Conservation (phyloP, 2,329 filamentous ascomycete genomes). For the Lecanicillium sp. region DNA sequence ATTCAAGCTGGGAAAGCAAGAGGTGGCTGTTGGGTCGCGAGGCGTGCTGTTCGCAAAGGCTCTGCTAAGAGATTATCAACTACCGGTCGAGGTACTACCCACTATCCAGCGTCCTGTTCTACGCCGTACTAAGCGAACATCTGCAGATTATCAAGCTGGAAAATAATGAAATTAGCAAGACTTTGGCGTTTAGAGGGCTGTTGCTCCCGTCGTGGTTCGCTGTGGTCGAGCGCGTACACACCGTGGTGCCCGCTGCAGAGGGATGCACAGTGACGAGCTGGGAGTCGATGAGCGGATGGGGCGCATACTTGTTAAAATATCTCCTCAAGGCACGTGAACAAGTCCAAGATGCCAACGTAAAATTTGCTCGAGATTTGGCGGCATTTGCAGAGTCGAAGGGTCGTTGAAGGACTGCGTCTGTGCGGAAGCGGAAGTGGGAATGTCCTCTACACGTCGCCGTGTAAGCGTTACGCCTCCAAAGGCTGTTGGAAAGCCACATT, state of each 20-base stretch:
- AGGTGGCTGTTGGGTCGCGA: background rate
- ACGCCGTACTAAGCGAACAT: background rate
- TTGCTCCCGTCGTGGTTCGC: constrained; percentile 1
- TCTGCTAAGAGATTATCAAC: background rate
- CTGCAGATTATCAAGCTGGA: background rate
- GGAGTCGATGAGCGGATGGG: constrained; percentile 2
- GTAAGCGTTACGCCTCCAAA: too few species aligned
- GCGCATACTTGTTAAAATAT: constrained; percentile 2
- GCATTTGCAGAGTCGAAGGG: too few species aligned
- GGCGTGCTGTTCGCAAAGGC: background rate
- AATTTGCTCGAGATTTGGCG: background rate
- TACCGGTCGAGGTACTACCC: background rate
- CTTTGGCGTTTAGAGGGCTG: constrained; percentile 1
- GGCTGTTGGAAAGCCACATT: too few species aligned
- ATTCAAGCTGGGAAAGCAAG: background rate
- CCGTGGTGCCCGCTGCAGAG: background rate
- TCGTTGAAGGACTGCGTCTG: too few species aligned
- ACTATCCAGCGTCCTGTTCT: too few species aligned
- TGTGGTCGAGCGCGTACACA: constrained; percentile 1
- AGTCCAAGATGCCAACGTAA: constrained; percentile 1
- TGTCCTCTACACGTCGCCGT: too few species aligned
- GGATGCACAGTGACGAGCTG: constrained; percentile 1
- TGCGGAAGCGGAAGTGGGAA: too few species aligned
- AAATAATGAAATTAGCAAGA: background rate
- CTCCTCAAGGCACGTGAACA: background rate